phyloP scores from a whole-genome alignment of 2,329 filamentous ascomycete genomes.

The Pleurostoma richardsiae region DNA sequence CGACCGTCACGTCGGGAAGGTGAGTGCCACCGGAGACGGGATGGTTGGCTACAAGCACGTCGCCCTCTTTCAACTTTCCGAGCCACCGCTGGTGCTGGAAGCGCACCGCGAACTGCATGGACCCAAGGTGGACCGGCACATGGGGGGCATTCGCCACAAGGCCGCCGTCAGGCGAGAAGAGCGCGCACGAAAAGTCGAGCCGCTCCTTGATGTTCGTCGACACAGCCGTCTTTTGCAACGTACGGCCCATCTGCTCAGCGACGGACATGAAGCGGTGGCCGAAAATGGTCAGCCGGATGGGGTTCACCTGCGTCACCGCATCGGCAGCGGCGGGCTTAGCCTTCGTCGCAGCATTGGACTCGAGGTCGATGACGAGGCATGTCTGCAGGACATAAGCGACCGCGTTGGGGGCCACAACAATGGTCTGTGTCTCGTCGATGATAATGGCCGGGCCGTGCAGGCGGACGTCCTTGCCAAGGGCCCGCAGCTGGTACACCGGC shows the following conservation, averaged over 20 bases:
- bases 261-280: slow-evolving; percentile 54
- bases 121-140: slow-evolving; percentile 32
- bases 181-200: slow-evolving; percentile 34
- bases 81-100: slow-evolving; percentile 26
- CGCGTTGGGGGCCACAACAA: slow-evolving; percentile 30
- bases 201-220: slow-evolving; percentile 42
- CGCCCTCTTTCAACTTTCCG: slow-evolving; percentile 26
- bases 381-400: slow-evolving; percentile 23
- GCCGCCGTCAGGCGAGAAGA: slow-evolving; percentile 31
- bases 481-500: slow-evolving; percentile 25
- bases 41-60: slow-evolving; percentile 32
- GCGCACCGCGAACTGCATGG: slow-evolving; percentile 33
- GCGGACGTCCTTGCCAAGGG: slow-evolving; percentile 40
- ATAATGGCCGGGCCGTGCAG: slow-evolving; percentile 4
- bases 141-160: slow-evolving; percentile 34
- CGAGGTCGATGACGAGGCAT: slow-evolving; percentile 15
- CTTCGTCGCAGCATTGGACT: not conserved
- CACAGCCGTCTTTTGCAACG: slow-evolving; percentile 48
- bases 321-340: not conserved
- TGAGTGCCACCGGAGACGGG: slow-evolving; percentile 29
- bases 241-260: slow-evolving; percentile 53
- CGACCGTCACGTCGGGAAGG: slow-evolving; percentile 32
- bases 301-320: slow-evolving; percentile 27
- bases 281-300: slow-evolving; percentile 48
- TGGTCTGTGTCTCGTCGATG: slow-evolving; percentile 35